Base-by-base conservation (phyloP, 1,139 yeast species). In the Scheffersomyces cryptocercus region DNA sequence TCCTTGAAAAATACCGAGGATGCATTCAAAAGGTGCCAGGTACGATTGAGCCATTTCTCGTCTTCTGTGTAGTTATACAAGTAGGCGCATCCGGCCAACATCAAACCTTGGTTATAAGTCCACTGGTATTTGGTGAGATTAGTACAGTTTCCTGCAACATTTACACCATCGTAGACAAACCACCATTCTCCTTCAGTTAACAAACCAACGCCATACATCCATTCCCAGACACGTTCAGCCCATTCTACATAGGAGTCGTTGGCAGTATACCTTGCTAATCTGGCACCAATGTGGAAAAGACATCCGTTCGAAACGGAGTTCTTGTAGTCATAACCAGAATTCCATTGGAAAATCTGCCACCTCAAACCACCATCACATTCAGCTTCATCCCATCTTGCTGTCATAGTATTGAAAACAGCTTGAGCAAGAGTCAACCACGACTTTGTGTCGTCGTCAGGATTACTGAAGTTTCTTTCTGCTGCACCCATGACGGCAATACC, bases 331-430 rank as follows among this genome's bases (percentile, higher is more conserved):
- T 84, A 88, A 40, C 96, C 95, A 4, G 83, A 68, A 59, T 84
- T 84, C 83, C 86, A 82, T 41, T 82, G 75, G 68, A 82, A 84
- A 53, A 86, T 87, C 70, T 88, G 96, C 96, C 96, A 88, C 65
- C 95, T 75, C 46, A 88, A 68, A 0, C 96, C 96, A 35, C 96
- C 96, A 37, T 69, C 72, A 64, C 96, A 88, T 48, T 70, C 63
- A 2, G 53, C 61, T 8, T 64, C 57, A 56, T 87, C 95, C 96
- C 96, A 88, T 52, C 95, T 74, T 11, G 75, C 70, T 44, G 82
- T 79, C 86, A 88, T 84, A 35, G 89, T 80, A 60, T 85, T 83
- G 65, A 82, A 88, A 30, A 85, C 84, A 8, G 89, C 91, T 63
- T 85, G 88, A 1, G 90, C 81, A 53, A 86, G 69, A 29, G 80